Percentiles rank a stretch among this genome's conserved stretches.
Evolutionary conservation across 2,329 filamentous ascomycete species (phyloP).

Genomic region (Ceratocystis cubensis): DNA sequence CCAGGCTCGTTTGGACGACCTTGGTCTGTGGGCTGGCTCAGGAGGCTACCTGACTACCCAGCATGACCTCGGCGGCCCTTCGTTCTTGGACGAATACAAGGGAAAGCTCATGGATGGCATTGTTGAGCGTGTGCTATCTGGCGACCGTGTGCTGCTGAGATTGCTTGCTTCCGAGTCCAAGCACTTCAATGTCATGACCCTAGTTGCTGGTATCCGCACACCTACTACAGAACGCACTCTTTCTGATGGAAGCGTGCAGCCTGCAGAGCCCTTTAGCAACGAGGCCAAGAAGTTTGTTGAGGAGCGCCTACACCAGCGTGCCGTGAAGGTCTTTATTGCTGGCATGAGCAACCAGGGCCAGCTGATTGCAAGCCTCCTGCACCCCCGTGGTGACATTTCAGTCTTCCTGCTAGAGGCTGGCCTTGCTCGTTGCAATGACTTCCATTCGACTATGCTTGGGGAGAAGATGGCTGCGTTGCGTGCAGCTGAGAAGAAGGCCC

Average conservation of each 20-base stretch:
- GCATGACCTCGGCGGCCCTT: conserved; percentile 62
- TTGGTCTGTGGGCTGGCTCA: conserved; percentile 64
- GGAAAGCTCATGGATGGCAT: conserved; percentile 73
- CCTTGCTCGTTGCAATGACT: conserved; percentile 83
- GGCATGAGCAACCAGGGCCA: conserved; percentile 83
- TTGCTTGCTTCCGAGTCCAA: conserved; percentile 68
- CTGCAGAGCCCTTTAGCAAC: conserved; percentile 79
- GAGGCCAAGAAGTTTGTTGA: conserved; percentile 86
- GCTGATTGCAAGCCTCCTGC: conserved; percentile 74
- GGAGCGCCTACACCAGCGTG: conserved; percentile 69
- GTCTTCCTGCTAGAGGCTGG: conserved; percentile 82
- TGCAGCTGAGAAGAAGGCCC: conserved; percentile 75
- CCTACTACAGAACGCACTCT: conserved; percentile 81
- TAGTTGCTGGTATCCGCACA: conserved; percentile 77
- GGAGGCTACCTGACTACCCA: conserved; percentile 60
- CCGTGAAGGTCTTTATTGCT: conserved; percentile 68
- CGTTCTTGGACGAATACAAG: conserved; percentile 74
- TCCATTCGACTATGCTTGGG: conserved; percentile 86
- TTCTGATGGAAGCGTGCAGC: conserved; percentile 64
- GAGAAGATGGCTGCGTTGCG: conserved; percentile 75
- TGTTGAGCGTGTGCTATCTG: conserved; percentile 81
- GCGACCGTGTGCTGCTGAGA: conserved; percentile 77
- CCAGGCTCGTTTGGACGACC: conserved; percentile 63
- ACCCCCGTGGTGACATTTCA: conserved; percentile 85
- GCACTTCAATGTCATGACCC: conserved; percentile 78